Base-by-base conservation (phyloP, 169 alveolate genomes). In the Plasmodium coatneyi region DNA sequence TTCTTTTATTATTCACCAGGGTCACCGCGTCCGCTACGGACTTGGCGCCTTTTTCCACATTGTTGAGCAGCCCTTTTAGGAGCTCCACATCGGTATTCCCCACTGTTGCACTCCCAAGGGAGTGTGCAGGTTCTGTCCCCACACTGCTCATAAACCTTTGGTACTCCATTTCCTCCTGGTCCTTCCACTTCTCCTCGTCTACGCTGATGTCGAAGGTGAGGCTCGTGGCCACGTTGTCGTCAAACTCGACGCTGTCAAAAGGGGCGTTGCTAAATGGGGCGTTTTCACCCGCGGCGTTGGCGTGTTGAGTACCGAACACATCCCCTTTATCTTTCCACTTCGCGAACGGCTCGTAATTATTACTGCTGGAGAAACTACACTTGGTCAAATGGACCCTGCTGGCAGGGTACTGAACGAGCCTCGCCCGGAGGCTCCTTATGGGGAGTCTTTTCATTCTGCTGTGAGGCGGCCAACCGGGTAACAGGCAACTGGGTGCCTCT, bases 101-200 rank as follows among this genome's bases (percentile, higher is more conserved):
- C 54, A 9, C 71, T 3, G 46, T 30, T 3, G 28, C 71, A 36
- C 16, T 14, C 36, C 14, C n/a, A 10, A 4, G 19, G 16, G n/a
- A 39, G 36, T 36, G 46, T 41, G 46, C 60, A 14, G 14, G 56
- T 46, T n/a, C 76, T 7, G 5, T 66, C 76, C 76, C 10, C 22
- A 46, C 25, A 6, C 30, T 86, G 36, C 80, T 56, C 43, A 86
- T 30, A 86, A 86, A 86, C 16, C 66, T 49, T 25, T 86, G 52
- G 80, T 74, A 86, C 66, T 86, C 93, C 28, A 49, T 86, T 74
- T 86, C 86, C 80, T 86, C 93, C 70, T 76, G 36, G 28, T 86
- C 22, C 70, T 39, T 86, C 93, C 93, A 86, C 19, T 86, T 86
- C 30, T 72, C 46, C 36, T 87, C 93, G 19, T 82, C 92, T 25